Evolutionary conservation across 192 early-diverging fungal species (phyloP).

Genomic region (Backusella tarrabulga): DNA sequence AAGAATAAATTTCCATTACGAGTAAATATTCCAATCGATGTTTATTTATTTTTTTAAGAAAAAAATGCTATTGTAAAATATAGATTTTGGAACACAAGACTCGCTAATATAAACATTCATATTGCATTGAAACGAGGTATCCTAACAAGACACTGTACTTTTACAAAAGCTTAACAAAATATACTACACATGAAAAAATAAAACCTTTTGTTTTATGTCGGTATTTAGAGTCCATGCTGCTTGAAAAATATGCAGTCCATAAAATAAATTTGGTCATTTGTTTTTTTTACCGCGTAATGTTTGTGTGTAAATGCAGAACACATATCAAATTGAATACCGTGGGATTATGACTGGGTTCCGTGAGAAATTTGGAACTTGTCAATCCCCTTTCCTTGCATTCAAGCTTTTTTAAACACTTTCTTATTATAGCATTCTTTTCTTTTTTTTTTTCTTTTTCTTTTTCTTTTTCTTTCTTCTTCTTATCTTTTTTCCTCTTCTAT

Average conservation of each 20-base stretch:
- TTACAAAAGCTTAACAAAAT: neutral
- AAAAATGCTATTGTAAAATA: neutral
- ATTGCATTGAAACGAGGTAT: neutral
- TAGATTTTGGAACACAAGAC: neutral
- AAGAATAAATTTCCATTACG: neutral
- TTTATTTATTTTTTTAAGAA: neutral
- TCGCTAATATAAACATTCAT: neutral
- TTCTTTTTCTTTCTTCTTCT: neutral
- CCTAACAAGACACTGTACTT: neutral
- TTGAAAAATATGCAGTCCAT: neutral
- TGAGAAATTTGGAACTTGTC: constrained; percentile 13
- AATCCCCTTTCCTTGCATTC: neutral
- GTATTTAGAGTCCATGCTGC: neutral
- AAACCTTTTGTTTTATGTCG: neutral
- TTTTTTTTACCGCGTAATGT: neutral
- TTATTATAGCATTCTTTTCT: neutral
- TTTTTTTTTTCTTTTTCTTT: neutral
- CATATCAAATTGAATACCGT: constrained; percentile 13
- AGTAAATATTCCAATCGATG: neutral
- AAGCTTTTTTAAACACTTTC: neutral
- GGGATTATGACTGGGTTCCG: neutral
- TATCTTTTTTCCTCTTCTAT: neutral
- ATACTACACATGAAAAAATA: neutral
- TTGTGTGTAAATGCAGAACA: neutral
- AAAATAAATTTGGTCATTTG: neutral